Conservation (phyloP, 176 grass and related monocot genomes). For the Oryza glaberrima region DNA sequence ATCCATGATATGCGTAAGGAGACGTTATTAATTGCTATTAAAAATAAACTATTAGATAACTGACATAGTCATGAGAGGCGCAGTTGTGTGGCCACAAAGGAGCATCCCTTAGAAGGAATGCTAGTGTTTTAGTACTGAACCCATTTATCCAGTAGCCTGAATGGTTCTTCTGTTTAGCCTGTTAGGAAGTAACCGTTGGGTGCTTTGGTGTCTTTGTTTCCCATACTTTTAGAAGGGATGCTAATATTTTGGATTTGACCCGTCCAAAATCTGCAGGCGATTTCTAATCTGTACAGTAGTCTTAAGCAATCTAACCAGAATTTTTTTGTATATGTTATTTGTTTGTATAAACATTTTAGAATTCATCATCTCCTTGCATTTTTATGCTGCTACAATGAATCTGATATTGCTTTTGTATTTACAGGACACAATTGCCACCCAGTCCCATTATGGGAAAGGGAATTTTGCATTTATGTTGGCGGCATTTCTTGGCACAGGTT, state of each 20-base stretch:
- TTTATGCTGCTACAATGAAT: neutral
- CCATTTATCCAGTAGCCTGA: neutral
- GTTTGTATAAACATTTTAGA: conserved; percentile 2
- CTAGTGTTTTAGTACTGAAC: neutral
- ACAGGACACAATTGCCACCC: conserved; percentile 27
- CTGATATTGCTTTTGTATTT: conserved; percentile 18
- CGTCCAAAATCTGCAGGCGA: neutral
- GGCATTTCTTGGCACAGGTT: conserved; percentile 55
- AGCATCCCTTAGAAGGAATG: too few species aligned
- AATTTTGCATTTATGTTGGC: conserved; percentile 54
- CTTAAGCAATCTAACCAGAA: conserved; percentile 18
- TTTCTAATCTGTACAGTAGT: neutral
- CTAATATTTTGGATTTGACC: neutral
- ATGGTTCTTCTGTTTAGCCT: neutral
- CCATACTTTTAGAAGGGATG: neutral
- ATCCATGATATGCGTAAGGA: neutral
- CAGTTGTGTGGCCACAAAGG: too few species aligned
- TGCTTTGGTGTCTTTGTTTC: neutral
- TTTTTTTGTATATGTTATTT: neutral
- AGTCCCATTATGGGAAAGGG: conserved; percentile 65
- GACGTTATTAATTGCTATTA: conserved; percentile 13
- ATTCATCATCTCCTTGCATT: neutral
- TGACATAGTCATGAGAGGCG: neutral
- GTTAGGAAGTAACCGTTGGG: neutral
- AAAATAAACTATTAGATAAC: neutral